phyloP scores from a whole-genome alignment of 352 stramenopile genomes.

The Phytophthora foliorum region DNA sequence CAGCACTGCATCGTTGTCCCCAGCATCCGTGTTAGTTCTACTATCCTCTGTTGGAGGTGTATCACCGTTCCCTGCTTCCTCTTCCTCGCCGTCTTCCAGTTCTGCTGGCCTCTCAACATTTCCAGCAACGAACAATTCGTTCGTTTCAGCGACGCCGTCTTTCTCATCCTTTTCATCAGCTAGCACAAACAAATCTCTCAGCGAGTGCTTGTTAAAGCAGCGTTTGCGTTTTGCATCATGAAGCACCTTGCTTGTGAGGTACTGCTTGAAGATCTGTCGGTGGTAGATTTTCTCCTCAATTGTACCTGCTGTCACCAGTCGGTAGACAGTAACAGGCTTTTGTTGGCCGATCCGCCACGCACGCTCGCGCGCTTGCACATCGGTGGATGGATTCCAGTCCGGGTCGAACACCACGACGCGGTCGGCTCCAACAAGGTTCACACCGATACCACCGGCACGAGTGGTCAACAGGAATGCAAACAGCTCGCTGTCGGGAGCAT shows the following conservation, averaged over 20 bases:
- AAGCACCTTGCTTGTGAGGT: conserved; percentile 97
- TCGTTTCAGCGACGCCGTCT: conserved; percentile 91
- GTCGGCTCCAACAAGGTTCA: conserved; percentile 97
- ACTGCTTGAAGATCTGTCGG: conserved; percentile 99
- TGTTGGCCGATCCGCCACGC: conserved; percentile 95
- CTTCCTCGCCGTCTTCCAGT: conserved; percentile 44
- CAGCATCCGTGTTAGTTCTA: conserved; percentile 19
- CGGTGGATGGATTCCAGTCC: conserved; percentile 99
- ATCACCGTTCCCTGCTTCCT: conserved; percentile 22
- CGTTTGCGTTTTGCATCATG: conserved; percentile 97
- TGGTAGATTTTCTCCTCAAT: conserved; percentile 99
- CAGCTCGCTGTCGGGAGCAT: conserved; percentile 80
- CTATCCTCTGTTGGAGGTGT: conserved; percentile 9
- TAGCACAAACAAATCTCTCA: conserved; percentile 97
- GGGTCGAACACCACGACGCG: conserved; percentile 98
- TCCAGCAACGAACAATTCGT: conserved; percentile 91
- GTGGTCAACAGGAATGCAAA: conserved; percentile 89
- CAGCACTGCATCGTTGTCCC: conserved; percentile 91
- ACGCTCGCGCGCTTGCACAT: conserved; percentile 97
- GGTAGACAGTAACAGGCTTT: conserved; percentile 89
- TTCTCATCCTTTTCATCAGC: conserved; percentile 61
- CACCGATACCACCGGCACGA: conserved; percentile 96
- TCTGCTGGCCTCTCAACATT: conserved; percentile 79
- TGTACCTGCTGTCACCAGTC: conserved; percentile 96
- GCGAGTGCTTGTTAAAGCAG: conserved; percentile 97